phyloP scores from a whole-genome alignment of 2,329 filamentous ascomycete species.

The Exophiala spinifera region DNA sequence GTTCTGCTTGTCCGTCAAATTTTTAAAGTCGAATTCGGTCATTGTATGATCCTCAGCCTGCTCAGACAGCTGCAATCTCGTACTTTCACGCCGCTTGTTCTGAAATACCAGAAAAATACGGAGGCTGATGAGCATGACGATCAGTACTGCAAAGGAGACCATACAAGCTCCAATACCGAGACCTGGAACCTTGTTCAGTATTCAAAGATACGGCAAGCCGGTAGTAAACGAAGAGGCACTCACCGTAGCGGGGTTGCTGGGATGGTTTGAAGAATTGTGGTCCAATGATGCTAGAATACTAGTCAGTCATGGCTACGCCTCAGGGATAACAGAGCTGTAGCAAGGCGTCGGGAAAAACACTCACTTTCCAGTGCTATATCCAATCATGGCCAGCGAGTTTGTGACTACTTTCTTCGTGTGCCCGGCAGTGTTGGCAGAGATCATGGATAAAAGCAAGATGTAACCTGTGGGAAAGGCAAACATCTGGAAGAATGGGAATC shows the following conservation, averaged over 20 bases:
- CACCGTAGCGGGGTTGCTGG: neutral
- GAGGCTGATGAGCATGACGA: neutral
- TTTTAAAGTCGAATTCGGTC: neutral
- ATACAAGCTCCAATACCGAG: neutral
- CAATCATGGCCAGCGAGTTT: conserved; percentile 8
- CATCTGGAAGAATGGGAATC: neutral
- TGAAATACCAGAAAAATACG: neutral
- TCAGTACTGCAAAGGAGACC: neutral
- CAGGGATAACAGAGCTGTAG: neutral
- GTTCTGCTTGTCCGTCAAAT: neutral
- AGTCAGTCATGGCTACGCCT: neutral
- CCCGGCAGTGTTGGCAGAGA: conserved; percentile 32
- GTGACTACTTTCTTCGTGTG: conserved; percentile 36
- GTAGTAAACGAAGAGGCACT: neutral
- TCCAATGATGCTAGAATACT: neutral
- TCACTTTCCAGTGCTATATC: neutral
- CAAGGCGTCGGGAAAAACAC: neutral
- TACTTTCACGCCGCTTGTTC: neutral
- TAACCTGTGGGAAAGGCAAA: neutral
- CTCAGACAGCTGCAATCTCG: neutral
- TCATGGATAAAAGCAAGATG: neutral
- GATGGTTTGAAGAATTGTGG: neutral
- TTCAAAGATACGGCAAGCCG: neutral
- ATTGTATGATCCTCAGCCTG: neutral
- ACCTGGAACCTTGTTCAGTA: neutral